Base-by-base conservation (phyloP, 116 monocot species). In the Iris pallida region DNA sequence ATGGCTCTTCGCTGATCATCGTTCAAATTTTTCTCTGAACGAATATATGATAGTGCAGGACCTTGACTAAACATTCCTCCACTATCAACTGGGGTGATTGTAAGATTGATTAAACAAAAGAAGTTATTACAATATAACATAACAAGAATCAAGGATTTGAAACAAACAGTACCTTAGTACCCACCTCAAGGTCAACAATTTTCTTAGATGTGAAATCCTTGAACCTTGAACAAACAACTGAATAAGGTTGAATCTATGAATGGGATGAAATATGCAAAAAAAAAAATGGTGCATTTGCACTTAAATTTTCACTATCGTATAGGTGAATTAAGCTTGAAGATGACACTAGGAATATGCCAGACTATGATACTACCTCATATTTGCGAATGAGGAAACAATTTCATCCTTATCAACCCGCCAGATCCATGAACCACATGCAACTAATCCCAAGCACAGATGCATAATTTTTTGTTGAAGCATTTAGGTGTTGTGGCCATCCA, bases 161-260 rank as follows among this genome's bases (percentile, higher is more conserved):
- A 64, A 57, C 16, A 53, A 16, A 30, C 19, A 17, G 44, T 49
- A 58, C 11, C 61, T 71, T n/a, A 57, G 60, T 44, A 59, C 70
- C 71, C 13, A 90, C 97, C 92, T 97, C 85, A 71, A 97, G 92
- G 63, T 92, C 92, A 66, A 97, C 92, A 66, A 97, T 72, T 84
- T 90, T 46, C 90, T 75, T 6, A 97, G 79, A 72, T 76, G 92
- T 55, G 70, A 72, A 72, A 74, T 82, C 7, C 76, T 68, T 16
- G 75, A 62, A 16, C 65, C 78, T 78, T 81, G 78, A 51, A 76
- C 55, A 78, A 97, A 97, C 54, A 97, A 66, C 61, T 90, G 92
- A 14, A 86, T 20, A n/a, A 97, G 81, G 73, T 90, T 92, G 74
- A 81, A 87, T 69, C 97, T 97, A 68, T 67, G n/a, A 64, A 62